Conservation (phyloP, 2,329 filamentous ascomycete genomes). For the Colletotrichum salicis region DNA sequence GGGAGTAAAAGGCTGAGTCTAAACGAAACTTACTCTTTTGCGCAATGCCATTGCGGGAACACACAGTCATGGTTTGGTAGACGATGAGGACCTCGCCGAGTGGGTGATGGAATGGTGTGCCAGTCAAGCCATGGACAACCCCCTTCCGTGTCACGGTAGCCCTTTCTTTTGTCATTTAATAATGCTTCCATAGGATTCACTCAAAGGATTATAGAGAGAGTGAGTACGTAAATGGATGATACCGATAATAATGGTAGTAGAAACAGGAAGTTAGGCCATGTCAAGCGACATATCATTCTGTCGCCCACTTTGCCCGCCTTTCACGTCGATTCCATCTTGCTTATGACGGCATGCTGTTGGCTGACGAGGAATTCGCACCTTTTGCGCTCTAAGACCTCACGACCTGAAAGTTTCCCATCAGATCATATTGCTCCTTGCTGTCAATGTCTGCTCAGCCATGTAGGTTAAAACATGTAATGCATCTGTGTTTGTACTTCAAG, state of each 20-base stretch:
- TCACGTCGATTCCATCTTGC: neutral
- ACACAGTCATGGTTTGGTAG: neutral
- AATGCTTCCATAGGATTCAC: no score
- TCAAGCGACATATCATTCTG: no score
- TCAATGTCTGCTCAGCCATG: neutral
- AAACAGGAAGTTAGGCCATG: no score
- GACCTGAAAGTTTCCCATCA: neutral
- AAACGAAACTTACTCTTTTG: neutral
- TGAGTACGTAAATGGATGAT: no score
- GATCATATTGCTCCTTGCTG: slow-evolving; percentile 5
- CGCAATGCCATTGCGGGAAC: neutral
- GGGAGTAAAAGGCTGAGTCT: neutral
- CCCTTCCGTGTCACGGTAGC: no score
- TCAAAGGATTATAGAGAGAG: no score
- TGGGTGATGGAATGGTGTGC: no score
- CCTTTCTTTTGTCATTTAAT: no score
- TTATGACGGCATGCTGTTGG: neutral
- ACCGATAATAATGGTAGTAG: no score
- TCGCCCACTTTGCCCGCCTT: no score
- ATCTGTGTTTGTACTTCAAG: slow-evolving; percentile 2
- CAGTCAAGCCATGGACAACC: no score
- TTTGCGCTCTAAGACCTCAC: neutral
- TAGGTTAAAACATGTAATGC: slow-evolving; percentile 5
- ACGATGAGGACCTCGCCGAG: no score
- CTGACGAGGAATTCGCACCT: neutral